Base-by-base conservation (phyloP, 805 yeast genomes). In the Saccharomycopsis vini region DNA sequence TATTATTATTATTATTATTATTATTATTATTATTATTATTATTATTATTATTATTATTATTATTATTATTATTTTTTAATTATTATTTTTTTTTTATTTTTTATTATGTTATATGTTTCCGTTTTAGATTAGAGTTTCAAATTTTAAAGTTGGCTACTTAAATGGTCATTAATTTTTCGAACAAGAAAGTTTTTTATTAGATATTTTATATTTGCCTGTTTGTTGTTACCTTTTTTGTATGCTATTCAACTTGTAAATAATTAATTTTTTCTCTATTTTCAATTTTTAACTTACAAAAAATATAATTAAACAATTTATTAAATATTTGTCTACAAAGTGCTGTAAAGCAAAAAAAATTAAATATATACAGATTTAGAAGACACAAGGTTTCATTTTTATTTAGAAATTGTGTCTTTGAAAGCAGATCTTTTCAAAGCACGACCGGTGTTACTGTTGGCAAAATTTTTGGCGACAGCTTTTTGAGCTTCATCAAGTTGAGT, bases 351-450 rank as follows among this genome's bases (percentile, higher is more conserved):
- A 9, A 32, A 15, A 10, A 10, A 32, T 32, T 15, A 12, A 12
- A n/a, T 9, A 32, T 32, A 9, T 32, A 18, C 9, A 12, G 9
- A 32, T 32, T 10, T 32, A 32, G n/a, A 32, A 18, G 36, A 10
- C n/a, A 32, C 10, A 32, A 32, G 10, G 10, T 10, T 15, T 12
- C 10, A 32, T 15, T 9, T 18, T 33, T 39, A 29, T 41, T 30
- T 23, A 22, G 35, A 19, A 19, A 32, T 7, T 24, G 44, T 45
- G 18, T 45, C 40, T 31, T 43, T 47, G 26, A 40, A 43, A 10
- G 40, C 24, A 10, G 45, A 34, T 39, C 42, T 44, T 28, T 37
- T 43, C 30, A 43, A 31, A 15, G 28, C 40, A 10, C 33, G 36
- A 21, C 37, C 43, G 19, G 32, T 19, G 16, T 28, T 26, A 10